phyloP scores from a whole-genome alignment of 192 early-diverging fungal genomes.

The Linnemannia schmuckeri region DNA sequence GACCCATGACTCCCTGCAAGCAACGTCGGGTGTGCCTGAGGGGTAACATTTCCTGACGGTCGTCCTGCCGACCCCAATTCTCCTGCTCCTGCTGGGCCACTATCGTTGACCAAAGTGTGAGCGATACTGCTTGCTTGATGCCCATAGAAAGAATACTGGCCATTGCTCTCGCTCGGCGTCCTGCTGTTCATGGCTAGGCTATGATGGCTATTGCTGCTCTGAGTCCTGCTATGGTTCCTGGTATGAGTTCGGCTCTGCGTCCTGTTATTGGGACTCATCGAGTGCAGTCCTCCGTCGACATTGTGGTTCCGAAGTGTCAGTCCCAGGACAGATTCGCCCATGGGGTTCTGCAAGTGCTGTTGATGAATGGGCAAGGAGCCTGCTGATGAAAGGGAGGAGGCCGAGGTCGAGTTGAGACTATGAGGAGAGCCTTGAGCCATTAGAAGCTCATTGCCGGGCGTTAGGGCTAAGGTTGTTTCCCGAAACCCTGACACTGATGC shows the following conservation, averaged over 20 bases:
- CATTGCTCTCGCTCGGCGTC: conserved; percentile 34
- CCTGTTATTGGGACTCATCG: conserved; percentile 1
- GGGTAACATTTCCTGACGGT: background rate
- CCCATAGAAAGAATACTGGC: background rate
- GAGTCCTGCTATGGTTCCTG: conserved; percentile 26
- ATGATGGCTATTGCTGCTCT: conserved; percentile 35
- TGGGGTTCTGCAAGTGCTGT: conserved; percentile 9
- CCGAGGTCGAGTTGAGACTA: conserved; percentile 44
- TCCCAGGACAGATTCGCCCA: conserved; percentile 12
- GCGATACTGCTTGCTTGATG: background rate
- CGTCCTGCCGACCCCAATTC: background rate
- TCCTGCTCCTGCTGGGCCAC: background rate
- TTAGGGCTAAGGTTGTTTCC: background rate
- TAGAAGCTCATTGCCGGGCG: conserved; percentile 10
- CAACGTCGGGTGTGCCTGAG: background rate
- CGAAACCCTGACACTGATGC: conserved; percentile 18
- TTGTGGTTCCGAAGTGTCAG: conserved; percentile 22
- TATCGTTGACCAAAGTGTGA: conserved; percentile 2
- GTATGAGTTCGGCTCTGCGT: conserved; percentile 11
- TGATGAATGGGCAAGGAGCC: conserved; percentile 47
- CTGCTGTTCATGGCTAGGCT: conserved; percentile 26
- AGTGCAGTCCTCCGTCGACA: background rate
- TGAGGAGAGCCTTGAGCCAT: conserved; percentile 30
- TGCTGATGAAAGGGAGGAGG: conserved; percentile 42
- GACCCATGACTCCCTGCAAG: conserved; percentile 40